These are phyloP conservation scores for Polyporus arcularius DNA, from an alignment of 768 basidiomycete genomes.

Conservation along the genomic window DNA sequence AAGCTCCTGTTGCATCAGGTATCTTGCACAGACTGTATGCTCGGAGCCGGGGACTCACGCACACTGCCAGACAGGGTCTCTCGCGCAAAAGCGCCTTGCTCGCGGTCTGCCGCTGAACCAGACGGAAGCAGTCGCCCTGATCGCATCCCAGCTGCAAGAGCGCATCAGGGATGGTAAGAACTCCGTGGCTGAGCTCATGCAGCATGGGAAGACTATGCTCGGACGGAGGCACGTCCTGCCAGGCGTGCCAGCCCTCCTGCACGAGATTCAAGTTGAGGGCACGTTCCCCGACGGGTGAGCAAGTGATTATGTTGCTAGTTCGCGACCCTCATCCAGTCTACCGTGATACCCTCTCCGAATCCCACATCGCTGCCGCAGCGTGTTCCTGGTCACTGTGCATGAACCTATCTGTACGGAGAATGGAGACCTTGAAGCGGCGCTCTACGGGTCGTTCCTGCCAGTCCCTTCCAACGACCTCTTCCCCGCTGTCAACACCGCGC, in stretches of 20 bases:
- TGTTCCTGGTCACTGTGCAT: constrained; percentile 97
- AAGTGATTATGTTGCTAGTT: neutral
- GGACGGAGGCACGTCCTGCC: constrained; percentile 89
- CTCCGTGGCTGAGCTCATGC: constrained; percentile 90
- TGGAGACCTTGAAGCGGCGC: constrained; percentile 77
- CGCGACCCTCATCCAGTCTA: neutral
- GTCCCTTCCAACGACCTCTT: constrained; percentile 68
- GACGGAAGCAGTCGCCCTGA: constrained; percentile 86
- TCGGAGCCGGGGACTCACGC: neutral
- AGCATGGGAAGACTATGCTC: constrained; percentile 84
- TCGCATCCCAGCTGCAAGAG: constrained; percentile 92
- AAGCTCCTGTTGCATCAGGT: constrained; percentile 76
- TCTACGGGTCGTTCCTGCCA: constrained; percentile 95
- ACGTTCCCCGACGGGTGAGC: constrained; percentile 84
- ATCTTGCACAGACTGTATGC: constrained; percentile 16
- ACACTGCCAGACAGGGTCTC: constrained; percentile 65
- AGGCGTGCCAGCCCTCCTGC: constrained; percentile 70
- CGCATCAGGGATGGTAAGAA: constrained; percentile 88
- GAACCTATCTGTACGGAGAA: constrained; percentile 87
- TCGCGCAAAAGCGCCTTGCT: constrained; percentile 94
- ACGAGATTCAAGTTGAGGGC: constrained; percentile 93
- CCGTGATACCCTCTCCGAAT: too few species aligned
- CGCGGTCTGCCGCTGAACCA: constrained; percentile 88
- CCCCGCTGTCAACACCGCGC: constrained; percentile 49
- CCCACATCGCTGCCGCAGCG: constrained; percentile 39